phyloP scores from a whole-genome alignment of 1,139 yeast species.

The Pichiaceae sp. region DNA sequence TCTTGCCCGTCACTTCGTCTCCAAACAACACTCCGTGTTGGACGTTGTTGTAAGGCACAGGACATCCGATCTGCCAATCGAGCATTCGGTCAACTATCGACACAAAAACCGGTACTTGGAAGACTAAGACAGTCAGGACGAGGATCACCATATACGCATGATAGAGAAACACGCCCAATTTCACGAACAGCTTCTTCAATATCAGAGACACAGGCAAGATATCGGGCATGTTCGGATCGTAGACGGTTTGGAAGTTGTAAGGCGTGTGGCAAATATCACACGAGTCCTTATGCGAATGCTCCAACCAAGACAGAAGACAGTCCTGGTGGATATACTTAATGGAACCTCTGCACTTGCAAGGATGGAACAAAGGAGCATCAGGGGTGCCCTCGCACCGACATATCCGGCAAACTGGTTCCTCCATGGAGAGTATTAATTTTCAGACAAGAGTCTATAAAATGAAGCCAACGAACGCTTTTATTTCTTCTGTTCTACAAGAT shows the following conservation, averaged over 20 bases:
- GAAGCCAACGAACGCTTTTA: not conserved
- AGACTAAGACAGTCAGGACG: constrained; percentile 2
- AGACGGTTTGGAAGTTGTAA: constrained; percentile 65
- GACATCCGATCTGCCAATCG: constrained; percentile 12
- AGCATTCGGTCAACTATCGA: constrained; percentile 7
- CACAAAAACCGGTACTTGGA: constrained; percentile 10
- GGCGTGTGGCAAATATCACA: constrained; percentile 89
- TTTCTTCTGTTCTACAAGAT: not conserved
- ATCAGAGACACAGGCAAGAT: constrained; percentile 47
- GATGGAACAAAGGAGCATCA: constrained; percentile 77
- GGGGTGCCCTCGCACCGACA: constrained; percentile 87
- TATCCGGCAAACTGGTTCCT: constrained; percentile 69
- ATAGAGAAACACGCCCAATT: constrained; percentile 8
- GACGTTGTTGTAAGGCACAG: constrained; percentile 5
- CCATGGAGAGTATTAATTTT: constrained; percentile 6
- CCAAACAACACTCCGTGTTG: constrained; percentile 7
- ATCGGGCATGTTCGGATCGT: constrained; percentile 63
- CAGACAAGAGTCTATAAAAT: not conserved
- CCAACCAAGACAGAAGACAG: constrained; percentile 84
- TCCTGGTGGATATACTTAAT: constrained; percentile 91
- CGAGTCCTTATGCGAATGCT: constrained; percentile 48
- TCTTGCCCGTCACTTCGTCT: constrained; percentile 1
- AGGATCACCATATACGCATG: constrained; percentile 4
- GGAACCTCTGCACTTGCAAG: constrained; percentile 91
- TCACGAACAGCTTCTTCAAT: constrained; percentile 28